A percentile compares a stretch with the other conserved stretches of the same genome.
phyloP scores from a whole-genome alignment of 179 eudicot genomes.

The Drosera spatulata region DNA sequence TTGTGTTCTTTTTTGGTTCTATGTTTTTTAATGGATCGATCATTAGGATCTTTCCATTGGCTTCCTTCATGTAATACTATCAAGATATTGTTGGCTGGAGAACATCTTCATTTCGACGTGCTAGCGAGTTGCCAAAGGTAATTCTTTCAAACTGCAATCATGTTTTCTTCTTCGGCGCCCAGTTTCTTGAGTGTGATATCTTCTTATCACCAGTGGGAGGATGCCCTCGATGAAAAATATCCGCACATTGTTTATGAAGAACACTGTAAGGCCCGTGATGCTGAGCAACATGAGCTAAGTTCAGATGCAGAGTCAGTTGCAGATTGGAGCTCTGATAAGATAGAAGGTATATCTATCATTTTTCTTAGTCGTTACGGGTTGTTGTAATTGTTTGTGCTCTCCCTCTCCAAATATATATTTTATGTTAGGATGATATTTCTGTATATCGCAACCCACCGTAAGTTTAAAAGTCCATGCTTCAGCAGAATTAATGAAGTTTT shows the following conservation, averaged over 20 bases:
- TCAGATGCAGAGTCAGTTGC: slow-evolving; percentile 6
- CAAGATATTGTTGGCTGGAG: slow-evolving; percentile 98
- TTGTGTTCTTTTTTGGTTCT: not conserved
- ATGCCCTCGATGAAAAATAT: slow-evolving; percentile 70
- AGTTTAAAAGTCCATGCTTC: no score
- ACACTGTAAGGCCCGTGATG: slow-evolving; percentile 46
- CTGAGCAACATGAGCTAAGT: slow-evolving; percentile 22
- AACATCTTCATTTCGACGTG: slow-evolving; percentile 89
- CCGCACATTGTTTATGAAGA: slow-evolving; percentile 91
- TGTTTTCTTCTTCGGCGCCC: slow-evolving; percentile 4
- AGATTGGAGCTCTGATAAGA: slow-evolving; percentile 35
- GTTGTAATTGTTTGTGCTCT: no score
- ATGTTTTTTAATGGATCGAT: not conserved
- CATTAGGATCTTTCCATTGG: slow-evolving; percentile 1
- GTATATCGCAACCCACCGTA: no score
- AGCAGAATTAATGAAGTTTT: no score
- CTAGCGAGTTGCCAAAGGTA: slow-evolving; percentile 88
- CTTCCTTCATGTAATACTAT: slow-evolving; percentile 26
- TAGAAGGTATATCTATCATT: slow-evolving; percentile 57
- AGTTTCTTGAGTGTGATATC: slow-evolving; percentile 6
- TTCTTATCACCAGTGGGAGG: slow-evolving; percentile 60
- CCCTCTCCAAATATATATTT: no score
- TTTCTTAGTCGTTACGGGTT: no score
- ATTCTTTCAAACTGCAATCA: slow-evolving; percentile 2
- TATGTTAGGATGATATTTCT: no score